Conservation (phyloP, 202 grass and related monocot genomes). For the Carex sylvatica region DNA sequence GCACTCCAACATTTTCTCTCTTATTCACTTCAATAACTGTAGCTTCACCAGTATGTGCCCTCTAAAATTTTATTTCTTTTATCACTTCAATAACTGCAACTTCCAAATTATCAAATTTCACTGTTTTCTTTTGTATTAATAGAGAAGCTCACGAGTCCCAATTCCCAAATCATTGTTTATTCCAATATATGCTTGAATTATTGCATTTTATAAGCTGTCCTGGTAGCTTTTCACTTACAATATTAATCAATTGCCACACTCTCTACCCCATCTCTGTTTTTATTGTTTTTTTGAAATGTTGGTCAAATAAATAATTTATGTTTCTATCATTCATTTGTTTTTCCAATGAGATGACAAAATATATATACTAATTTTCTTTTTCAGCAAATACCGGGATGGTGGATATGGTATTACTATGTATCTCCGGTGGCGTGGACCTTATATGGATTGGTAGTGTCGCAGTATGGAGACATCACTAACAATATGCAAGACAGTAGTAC, state of each 20-base stretch:
- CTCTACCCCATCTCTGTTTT: neutral
- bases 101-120: neutral
- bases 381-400: slow-evolving; percentile 60
- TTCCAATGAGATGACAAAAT: neutral
- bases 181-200: neutral
- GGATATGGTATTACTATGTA: slow-evolving; percentile 60
- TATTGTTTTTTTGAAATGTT: neutral
- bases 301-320: neutral
- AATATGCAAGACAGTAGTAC: neutral
- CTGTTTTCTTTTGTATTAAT: neutral
- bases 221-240: neutral
- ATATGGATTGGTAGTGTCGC: slow-evolving; percentile 51
- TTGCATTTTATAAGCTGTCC: neutral
- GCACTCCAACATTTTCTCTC: neutral
- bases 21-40: neutral
- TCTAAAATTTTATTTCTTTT: neutral
- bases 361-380: neutral
- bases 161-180: neutral
- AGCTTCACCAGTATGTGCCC: slow-evolving; percentile 26
- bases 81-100: neutral
- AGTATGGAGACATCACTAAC: slow-evolving; percentile 49
- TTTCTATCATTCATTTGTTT: neutral
- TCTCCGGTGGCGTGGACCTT: slow-evolving; percentile 58
- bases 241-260: no score
- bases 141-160: neutral